Evolutionary conservation across 371 early-diverging fungal species (phyloP).

Genomic region (Coemansia sp.): DNA sequence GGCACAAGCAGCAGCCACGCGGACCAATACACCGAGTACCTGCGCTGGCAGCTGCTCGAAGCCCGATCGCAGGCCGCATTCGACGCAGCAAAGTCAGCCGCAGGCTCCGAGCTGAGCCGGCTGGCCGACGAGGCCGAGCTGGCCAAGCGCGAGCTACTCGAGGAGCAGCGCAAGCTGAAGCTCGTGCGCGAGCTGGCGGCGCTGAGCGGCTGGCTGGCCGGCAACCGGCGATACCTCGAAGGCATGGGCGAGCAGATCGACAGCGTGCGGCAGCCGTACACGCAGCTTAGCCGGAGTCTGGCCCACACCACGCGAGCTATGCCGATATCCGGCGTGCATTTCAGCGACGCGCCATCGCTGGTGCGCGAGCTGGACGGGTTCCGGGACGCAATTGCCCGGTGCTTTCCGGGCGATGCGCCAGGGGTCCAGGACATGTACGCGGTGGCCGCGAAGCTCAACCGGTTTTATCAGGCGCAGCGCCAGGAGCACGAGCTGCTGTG

Average conservation of each 20-base stretch:
- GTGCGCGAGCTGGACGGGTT: constrained; percentile 24
- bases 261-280: constrained; percentile 18
- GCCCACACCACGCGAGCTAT: constrained; percentile 35
- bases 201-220: constrained; percentile 26
- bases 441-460: constrained; percentile 10
- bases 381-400: constrained; percentile 10
- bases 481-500: constrained; percentile 31
- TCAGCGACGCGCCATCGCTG: constrained; percentile 14
- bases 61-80: constrained; percentile 35
- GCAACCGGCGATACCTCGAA: constrained; percentile 14
- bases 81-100: constrained; percentile 30
- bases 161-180: constrained; percentile 35
- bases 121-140: constrained; percentile 18
- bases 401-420: constrained; percentile 9
- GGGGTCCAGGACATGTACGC: constrained; percentile 6
- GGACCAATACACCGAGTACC: constrained; percentile 10
- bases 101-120: constrained; percentile 13
- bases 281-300: constrained; percentile 15
- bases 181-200: constrained; percentile 34
- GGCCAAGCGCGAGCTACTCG: constrained; percentile 10
- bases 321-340: constrained; percentile 34
- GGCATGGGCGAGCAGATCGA: constrained; percentile 18
- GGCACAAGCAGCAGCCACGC: neutral
- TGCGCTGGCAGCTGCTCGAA: constrained; percentile 40
- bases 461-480: constrained; percentile 11